Evolutionary conservation across 208 protist species (phyloP), one percentile per base, ranked within the genome.

Genomic region (Leishmania gerbilli): DNA sequence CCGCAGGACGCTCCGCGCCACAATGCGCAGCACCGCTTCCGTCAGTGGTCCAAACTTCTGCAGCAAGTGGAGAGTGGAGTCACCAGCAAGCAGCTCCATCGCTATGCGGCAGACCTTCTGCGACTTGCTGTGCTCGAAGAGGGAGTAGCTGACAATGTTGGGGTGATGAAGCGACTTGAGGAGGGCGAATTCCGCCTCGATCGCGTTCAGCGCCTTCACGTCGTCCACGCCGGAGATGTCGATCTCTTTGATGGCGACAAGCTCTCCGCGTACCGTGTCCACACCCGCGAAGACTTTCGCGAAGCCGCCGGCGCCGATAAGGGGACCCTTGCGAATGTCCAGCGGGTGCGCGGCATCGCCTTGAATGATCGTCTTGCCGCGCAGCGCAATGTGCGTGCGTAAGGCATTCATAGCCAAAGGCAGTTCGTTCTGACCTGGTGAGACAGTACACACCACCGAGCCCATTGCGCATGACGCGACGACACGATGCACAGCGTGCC

Each of bases 181-280:
- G 31, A 97, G 75, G 17, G 88, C 93, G 87, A 98, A 97, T 86
- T 99, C 97, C 49, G 90, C 85, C 75, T 92, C 88, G 65, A 98
- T 91, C 47, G 85, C 86, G 68, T 90, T 89, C 34, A 96, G 86
- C 27, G 89, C 89, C n/a, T 71, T 71, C n/a, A 92, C 84, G 79
- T 97, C 91, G 34, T 92, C 90, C 31, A 96, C 87, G 60, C 91
- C 91, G 19, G 86, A 81, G 55, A 95, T 93, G 81, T 95, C 92
- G 75, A 98, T 96, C 75, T 97, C 92, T 64, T 98, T 98, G 60
- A 98, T 94, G 37, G 95, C 94, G n/a, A 98, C 87, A 9, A 97
- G 86, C 77, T 96, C 90, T 0, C 93, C 92, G 42, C 79, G 92
- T 55, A 95, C 85, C 9, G 93, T 95, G 85, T 98, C 93, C 8